Percentiles rank a stretch among this genome's conserved stretches.
Conservation (phyloP, 306 rosid species). For the Hippophae tibetana region DNA sequence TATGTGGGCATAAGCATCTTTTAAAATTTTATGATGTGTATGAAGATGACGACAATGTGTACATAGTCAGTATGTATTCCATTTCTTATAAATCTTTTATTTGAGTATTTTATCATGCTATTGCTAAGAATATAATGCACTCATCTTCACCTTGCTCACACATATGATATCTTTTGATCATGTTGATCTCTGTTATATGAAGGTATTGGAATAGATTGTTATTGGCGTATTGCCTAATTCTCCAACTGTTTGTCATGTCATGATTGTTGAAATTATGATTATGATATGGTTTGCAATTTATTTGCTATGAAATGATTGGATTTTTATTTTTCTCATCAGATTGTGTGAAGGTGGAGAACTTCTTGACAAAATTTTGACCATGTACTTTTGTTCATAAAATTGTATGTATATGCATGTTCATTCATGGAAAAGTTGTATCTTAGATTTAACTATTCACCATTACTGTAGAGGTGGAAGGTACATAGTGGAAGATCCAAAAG, state of each 20-base stretch:
- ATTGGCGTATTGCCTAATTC: not conserved
- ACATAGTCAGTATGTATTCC: too few species aligned
- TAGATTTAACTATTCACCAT: conserved; percentile 22
- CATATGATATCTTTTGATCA: not conserved
- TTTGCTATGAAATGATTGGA: too few species aligned
- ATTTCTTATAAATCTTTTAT: too few species aligned
- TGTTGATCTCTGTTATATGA: not conserved
- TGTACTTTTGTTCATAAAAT: conserved; percentile 30
- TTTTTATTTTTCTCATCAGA: conserved; percentile 29
- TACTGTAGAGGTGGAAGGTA: conserved; percentile 80
- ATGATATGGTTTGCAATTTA: too few species aligned
- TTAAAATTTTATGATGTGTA: too few species aligned
- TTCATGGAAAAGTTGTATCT: conserved; percentile 2
- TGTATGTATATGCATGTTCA: not conserved
- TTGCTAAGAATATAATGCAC: not conserved
- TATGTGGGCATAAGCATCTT: too few species aligned
- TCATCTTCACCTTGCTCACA: not conserved
- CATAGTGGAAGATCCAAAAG: conserved; percentile 85
- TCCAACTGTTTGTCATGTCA: not conserved
- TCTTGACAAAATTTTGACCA: conserved; percentile 85
- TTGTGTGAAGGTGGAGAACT: conserved; percentile 99
- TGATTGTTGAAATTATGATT: not conserved
- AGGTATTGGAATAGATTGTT: not conserved
- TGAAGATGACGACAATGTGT: too few species aligned
- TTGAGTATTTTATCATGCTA: too few species aligned